These are phyloP conservation scores for Leptodontidium sp. DNA, from an alignment of 2,329 filamentous ascomycete genomes.

Conservation along the genomic window DNA sequence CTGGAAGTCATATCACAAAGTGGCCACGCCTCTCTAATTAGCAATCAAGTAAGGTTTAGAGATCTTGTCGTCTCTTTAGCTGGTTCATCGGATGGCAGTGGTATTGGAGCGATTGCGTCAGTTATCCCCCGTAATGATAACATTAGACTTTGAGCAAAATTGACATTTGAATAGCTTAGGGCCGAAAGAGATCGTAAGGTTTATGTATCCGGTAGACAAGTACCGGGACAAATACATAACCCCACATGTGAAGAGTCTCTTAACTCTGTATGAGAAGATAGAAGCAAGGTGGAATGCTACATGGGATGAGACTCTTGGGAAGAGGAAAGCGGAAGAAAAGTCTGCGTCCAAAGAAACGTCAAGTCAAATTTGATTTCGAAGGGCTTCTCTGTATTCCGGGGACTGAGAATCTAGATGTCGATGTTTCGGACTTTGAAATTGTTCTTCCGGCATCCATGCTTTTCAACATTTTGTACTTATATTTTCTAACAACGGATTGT, in stretches of 20 bases:
- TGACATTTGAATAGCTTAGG: neutral
- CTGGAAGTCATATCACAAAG: no score
- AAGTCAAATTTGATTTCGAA: neutral
- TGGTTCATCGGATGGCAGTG: neutral
- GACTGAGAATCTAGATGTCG: no score
- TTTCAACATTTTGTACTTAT: no score
- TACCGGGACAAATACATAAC: neutral
- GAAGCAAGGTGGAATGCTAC: neutral
- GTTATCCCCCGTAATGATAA: neutral
- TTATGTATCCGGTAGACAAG: neutral
- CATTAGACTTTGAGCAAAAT: neutral
- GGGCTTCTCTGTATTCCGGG: neutral
- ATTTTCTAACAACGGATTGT: no score
- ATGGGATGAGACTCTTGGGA: neutral
- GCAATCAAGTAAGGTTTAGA: neutral
- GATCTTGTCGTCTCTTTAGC: neutral
- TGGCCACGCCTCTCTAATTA: neutral
- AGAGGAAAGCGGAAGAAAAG: neutral
- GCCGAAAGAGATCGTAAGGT: neutral
- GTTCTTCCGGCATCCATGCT: no score
- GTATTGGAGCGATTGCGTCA: neutral
- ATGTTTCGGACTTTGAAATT: no score
- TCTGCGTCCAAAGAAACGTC: neutral
- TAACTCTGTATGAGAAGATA: neutral
- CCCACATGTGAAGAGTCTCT: neutral